Evolutionary conservation across 768 basidiomycete species (phyloP).

Genomic region (Tylopilus cervinicoccineus): DNA sequence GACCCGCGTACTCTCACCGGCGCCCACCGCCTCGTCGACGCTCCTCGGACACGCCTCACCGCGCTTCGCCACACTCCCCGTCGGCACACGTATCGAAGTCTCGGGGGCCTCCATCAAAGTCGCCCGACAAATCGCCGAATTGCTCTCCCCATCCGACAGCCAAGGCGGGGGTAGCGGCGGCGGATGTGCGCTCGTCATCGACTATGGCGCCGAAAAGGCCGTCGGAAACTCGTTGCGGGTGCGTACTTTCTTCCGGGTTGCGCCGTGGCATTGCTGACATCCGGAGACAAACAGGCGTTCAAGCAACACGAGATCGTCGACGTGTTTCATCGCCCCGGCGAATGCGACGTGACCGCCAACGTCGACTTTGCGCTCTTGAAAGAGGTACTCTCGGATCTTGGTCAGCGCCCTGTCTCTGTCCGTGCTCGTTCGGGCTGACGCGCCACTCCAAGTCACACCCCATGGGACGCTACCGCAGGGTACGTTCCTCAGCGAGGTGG

Average conservation of each 20-base stretch:
- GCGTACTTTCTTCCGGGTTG: slow-evolving; percentile 23
- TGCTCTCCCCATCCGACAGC: slow-evolving; percentile 36
- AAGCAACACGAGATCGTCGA: slow-evolving; percentile 82
- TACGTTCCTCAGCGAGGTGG: slow-evolving; percentile 76
- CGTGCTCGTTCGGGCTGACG: slow-evolving; percentile 6
- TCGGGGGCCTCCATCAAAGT: slow-evolving; percentile 67
- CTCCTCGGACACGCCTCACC: slow-evolving; percentile 63
- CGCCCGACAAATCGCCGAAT: slow-evolving; percentile 61
- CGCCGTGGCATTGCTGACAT: background rate
- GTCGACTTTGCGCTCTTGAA: slow-evolving; percentile 90
- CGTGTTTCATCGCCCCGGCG: slow-evolving; percentile 79
- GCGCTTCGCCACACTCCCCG: slow-evolving; percentile 63
- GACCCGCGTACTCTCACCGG: slow-evolving; percentile 61
- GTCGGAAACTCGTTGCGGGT: slow-evolving; percentile 81
- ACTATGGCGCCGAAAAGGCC: slow-evolving; percentile 77
- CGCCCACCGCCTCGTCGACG: slow-evolving; percentile 49
- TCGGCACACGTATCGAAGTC: slow-evolving; percentile 78
- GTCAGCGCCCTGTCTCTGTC: slow-evolving; percentile 36
- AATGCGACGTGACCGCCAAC: slow-evolving; percentile 92
- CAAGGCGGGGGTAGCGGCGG: slow-evolving; percentile 9
- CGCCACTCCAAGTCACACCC: slow-evolving; percentile 29
- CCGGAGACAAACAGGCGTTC: slow-evolving; percentile 64
- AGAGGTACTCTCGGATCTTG: slow-evolving; percentile 67
- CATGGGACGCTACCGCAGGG: slow-evolving; percentile 77
- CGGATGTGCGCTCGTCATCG: slow-evolving; percentile 76